Percentiles rank a stretch among this genome's conserved stretches.
Conservation (phyloP, 2,329 filamentous ascomycete species). For the Microdochium paspali region DNA sequence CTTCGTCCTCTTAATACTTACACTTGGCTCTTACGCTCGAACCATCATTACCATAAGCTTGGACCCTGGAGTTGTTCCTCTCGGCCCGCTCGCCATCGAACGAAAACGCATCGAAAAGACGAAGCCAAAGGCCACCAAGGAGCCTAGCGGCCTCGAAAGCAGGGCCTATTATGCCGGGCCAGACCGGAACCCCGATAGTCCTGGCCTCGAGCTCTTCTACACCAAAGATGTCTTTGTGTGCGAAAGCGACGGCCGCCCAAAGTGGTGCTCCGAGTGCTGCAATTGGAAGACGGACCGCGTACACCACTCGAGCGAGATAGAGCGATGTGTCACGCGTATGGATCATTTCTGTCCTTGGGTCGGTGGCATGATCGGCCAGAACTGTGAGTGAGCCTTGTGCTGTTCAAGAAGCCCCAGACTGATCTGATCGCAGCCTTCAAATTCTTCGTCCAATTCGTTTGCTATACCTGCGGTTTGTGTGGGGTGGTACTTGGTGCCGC, state of each 20-base stretch:
- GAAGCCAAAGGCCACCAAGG: slow-evolving; percentile 9
- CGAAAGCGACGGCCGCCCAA: slow-evolving; percentile 71
- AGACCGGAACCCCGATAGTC: slow-evolving; percentile 47
- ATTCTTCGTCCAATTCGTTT: slow-evolving; percentile 82
- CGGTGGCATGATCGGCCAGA: slow-evolving; percentile 85
- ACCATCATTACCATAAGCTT: slow-evolving; percentile 57
- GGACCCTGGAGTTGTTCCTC: slow-evolving; percentile 66
- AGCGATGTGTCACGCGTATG: slow-evolving; percentile 79
- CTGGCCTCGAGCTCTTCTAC: slow-evolving; percentile 68
- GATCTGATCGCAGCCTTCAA: slow-evolving; percentile 57
- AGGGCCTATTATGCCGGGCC: slow-evolving; percentile 24
- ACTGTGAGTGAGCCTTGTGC: slow-evolving; percentile 34
- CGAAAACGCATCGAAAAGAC: slow-evolving; percentile 15
- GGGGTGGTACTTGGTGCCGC: slow-evolving; percentile 52
- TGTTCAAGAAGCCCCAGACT: slow-evolving; percentile 3
- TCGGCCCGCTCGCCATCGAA: slow-evolving; percentile 34
- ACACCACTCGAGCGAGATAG: slow-evolving; percentile 78
- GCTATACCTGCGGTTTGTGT: slow-evolving; percentile 63
- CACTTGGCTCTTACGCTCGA: slow-evolving; percentile 60
- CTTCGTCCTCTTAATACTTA: slow-evolving; percentile 59
- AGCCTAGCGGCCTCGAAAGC: slow-evolving; percentile 21
- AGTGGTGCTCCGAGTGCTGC: slow-evolving; percentile 76
- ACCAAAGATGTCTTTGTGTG: slow-evolving; percentile 77
- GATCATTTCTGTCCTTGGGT: slow-evolving; percentile 97
- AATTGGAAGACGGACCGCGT: slow-evolving; percentile 84